Conservation (phyloP, 2,329 filamentous ascomycete genomes). For the Arthrobotrys sinensis region DNA sequence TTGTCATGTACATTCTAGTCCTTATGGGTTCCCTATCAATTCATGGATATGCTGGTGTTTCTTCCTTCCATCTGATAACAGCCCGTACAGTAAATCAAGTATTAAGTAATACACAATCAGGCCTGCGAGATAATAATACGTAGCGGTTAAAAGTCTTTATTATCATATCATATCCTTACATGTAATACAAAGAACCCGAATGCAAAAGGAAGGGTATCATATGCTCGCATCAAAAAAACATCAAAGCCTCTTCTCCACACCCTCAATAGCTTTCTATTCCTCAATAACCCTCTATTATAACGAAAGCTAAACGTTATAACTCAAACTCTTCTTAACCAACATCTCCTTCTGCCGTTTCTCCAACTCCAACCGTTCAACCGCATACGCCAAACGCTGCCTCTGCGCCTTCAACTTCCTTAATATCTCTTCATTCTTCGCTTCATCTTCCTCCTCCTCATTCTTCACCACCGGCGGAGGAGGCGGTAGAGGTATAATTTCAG, state of each 20-base stretch:
- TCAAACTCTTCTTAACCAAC: constrained; percentile 80
- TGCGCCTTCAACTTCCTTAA: constrained; percentile 81
- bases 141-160: too few relatives aligned
- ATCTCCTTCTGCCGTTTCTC: constrained; percentile 82
- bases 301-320: constrained; percentile 52
- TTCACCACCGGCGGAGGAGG: constrained; percentile 39
- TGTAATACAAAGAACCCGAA: background rate
- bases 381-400: constrained; percentile 88
- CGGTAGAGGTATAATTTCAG: constrained; percentile 18
- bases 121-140: too few relatives aligned
- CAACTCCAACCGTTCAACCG: constrained; percentile 86
- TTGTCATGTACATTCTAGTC: constrained; percentile 61
- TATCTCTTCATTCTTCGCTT: constrained; percentile 71
- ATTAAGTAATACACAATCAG: too few relatives aligned
- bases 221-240: constrained; percentile 13
- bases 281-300: too few relatives aligned
- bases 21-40: constrained; percentile 43
- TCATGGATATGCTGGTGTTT: constrained; percentile 59
- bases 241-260: background rate
- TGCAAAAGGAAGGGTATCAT: constrained; percentile 36
- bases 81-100: too few relatives aligned
- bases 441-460: constrained; percentile 61
- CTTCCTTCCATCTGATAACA: constrained; percentile 13
- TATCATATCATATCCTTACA: too few relatives aligned
- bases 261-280: too few relatives aligned